A percentile compares a stretch with the other conserved stretches of the same genome.
Conservation (phyloP, 768 basidiomycete genomes). For the Mycena floridula region DNA sequence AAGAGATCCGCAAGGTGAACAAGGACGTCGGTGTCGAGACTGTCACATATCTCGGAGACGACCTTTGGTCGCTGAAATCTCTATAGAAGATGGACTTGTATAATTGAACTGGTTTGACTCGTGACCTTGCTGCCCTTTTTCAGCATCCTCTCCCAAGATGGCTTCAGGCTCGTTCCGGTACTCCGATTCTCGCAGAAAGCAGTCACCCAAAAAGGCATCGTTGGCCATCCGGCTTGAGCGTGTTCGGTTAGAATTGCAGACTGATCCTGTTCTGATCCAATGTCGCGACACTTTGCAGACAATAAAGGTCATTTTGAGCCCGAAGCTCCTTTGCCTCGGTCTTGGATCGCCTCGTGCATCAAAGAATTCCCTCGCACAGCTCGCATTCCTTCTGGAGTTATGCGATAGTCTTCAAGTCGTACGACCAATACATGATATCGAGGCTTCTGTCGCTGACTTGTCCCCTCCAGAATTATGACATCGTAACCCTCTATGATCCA, state of each 20-base stretch:
- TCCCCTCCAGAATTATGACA: too few relatives aligned
- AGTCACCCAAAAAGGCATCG: not conserved
- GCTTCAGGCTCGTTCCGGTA: conserved; percentile 1
- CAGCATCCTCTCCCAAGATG: too few relatives aligned
- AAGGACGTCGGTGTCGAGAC: conserved; percentile 90
- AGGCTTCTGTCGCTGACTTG: too few relatives aligned
- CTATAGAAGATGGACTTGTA: conserved; percentile 32
- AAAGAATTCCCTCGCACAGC: conserved; percentile 57
- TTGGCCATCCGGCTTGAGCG: not conserved
- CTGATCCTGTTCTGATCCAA: not conserved
- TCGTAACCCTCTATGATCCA: conserved; percentile 66
- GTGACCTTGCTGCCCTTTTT: too few relatives aligned
- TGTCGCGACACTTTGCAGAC: not conserved
- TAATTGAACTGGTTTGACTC: too few relatives aligned
- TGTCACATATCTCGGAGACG: conserved; percentile 81
- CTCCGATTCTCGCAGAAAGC: too few relatives aligned
- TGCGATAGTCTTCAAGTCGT: too few relatives aligned
- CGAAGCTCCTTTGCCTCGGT: conserved; percentile 60
- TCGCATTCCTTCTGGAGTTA: conserved; percentile 55
- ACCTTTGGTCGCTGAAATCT: conserved; percentile 69
- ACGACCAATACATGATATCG: too few relatives aligned
- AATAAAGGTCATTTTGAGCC: conserved; percentile 25
- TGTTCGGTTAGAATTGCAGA: not conserved
- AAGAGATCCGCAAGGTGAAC: conserved; percentile 86
- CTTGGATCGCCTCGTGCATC: conserved; percentile 68